These are phyloP conservation scores for Verbena officinalis DNA, from an alignment of 257 asterid genomes.

Conservation along the genomic window DNA sequence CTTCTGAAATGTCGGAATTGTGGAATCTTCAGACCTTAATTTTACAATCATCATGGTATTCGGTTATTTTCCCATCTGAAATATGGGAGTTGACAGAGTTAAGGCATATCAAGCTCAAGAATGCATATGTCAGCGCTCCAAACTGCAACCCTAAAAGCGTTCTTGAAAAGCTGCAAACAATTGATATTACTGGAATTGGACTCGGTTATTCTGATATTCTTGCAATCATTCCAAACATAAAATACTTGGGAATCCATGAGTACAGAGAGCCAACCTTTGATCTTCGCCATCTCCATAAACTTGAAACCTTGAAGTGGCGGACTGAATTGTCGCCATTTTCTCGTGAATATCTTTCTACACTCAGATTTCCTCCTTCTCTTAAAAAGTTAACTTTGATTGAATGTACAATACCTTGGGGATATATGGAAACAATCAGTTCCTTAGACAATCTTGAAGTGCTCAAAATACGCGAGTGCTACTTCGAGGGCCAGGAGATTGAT, in stretches of 20 bases:
- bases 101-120: not conserved
- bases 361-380: slow-evolving; percentile 17
- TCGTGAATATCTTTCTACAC: not conserved
- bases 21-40: slow-evolving; percentile 12
- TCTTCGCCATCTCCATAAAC: slow-evolving; percentile 2
- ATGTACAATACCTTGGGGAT: slow-evolving; percentile 8
- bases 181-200: not conserved
- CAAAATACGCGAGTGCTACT: not conserved
- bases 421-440: slow-evolving; percentile 13
- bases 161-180: slow-evolving; percentile 1
- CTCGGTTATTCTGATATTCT: not conserved
- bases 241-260: not conserved
- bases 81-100: slow-evolving; percentile 19
- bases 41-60: not conserved
- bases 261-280: not conserved
- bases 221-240: not conserved
- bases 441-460: slow-evolving; percentile 34
- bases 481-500: not conserved
- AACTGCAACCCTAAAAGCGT: not conserved
- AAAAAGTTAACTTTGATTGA: slow-evolving; percentile 19
- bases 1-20: not conserved
- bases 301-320: slow-evolving; percentile 24
- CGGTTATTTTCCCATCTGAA: not conserved
- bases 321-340: too few relatives aligned
- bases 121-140: too few relatives aligned